Conservation (phyloP, 192 early-diverging fungal genomes). For the Lobosporangium transversale region DNA sequence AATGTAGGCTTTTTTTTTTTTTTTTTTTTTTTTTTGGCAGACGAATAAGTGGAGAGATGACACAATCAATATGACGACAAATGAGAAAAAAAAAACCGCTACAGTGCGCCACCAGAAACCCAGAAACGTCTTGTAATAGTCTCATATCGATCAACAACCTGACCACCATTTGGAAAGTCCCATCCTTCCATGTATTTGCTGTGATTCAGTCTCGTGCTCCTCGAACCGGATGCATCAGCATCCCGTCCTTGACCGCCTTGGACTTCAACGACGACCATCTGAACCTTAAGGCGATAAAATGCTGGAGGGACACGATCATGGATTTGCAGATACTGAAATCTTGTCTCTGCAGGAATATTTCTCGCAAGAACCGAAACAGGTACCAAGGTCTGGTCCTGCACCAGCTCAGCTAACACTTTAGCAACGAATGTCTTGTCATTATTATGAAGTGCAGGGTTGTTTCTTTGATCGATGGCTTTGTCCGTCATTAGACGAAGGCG, state of each 20-base stretch:
- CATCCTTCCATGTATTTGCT: constrained; percentile 26
- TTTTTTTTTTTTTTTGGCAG: too few species aligned
- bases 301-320: constrained; percentile 23
- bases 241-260: background rate
- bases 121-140: constrained; percentile 37
- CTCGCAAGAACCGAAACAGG: constrained; percentile 15
- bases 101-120: constrained; percentile 33
- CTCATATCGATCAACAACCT: constrained; percentile 45
- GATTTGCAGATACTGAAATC: constrained; percentile 30
- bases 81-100: background rate
- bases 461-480: constrained; percentile 7
- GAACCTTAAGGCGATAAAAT: constrained; percentile 36
- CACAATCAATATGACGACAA: too few species aligned
- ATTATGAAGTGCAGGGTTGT: background rate
- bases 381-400: constrained; percentile 23
- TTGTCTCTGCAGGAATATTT: constrained; percentile 37
- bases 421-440: constrained; percentile 11
- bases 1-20: too few species aligned
- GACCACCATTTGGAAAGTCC: constrained; percentile 26
- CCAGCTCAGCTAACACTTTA: constrained; percentile 25
- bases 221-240: background rate
- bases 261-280: constrained; percentile 38
- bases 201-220: background rate
- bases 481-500: constrained; percentile 1
- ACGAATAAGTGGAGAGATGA: too few species aligned